Conservation (phyloP, 2,329 filamentous ascomycete genomes). For the Fusarium chuoi region DNA sequence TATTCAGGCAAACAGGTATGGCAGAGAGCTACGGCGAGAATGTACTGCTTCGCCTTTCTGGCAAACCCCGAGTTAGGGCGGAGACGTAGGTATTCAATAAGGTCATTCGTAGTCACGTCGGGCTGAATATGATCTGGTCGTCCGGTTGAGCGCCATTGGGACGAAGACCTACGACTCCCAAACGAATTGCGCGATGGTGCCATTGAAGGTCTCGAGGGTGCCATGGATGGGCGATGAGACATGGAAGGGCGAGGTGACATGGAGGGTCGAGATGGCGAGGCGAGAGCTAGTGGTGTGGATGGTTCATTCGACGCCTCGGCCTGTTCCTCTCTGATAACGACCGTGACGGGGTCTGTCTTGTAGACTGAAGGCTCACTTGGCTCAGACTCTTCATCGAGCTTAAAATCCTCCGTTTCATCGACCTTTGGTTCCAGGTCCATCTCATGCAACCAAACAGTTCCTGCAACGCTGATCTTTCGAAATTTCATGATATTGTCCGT, state of each 20-base stretch:
- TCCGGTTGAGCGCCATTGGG: conserved; percentile 61
- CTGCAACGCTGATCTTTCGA: conserved; percentile 88
- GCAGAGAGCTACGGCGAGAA: conserved; percentile 86
- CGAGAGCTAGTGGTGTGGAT: conserved; percentile 24
- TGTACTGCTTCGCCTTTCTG: conserved; percentile 81
- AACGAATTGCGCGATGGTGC: conserved; percentile 46
- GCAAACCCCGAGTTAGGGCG: conserved; percentile 83
- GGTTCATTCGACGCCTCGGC: conserved; percentile 9
- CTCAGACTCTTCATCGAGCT: conserved; percentile 34
- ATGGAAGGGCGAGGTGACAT: conserved; percentile 40
- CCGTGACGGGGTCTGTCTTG: conserved; percentile 43
- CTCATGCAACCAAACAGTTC: conserved; percentile 89
- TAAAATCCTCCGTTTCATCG: conserved; percentile 31
- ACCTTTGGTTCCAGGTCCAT: conserved; percentile 67
- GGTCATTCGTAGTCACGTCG: conserved; percentile 73
- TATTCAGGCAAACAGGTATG: conserved; percentile 91
- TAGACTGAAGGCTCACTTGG: conserved; percentile 43
- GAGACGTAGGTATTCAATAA: conserved; percentile 80
- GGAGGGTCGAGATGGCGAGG: conserved; percentile 47
- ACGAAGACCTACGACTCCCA: conserved; percentile 56
- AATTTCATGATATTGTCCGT: conserved; percentile 98
- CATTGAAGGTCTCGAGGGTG: conserved; percentile 44
- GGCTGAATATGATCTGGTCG: conserved; percentile 63
- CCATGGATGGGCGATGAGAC: conserved; percentile 42
- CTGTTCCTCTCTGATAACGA: conserved; percentile 48